phyloP scores from a whole-genome alignment of 345 rosid species.

The Aurinia saxatilis region DNA sequence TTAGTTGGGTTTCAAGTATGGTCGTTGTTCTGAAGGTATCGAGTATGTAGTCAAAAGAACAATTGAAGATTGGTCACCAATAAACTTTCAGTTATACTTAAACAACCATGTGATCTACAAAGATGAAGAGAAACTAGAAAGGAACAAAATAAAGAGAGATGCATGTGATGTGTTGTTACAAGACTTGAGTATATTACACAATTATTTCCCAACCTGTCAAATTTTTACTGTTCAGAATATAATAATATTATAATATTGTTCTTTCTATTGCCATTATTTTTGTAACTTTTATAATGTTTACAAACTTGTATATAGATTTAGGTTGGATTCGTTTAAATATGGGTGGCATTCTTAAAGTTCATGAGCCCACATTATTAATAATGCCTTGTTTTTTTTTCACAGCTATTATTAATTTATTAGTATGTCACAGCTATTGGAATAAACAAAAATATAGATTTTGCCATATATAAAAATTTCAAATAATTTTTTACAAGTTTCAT shows the following conservation, averaged over 20 bases:
- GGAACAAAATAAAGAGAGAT: conserved; percentile 5
- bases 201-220: conserved; percentile 24
- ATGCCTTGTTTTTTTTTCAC: not conserved
- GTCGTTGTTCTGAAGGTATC: no score
- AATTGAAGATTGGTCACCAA: not conserved
- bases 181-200: conserved; percentile 7
- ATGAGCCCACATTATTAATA: conserved; percentile 15
- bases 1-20: no score
- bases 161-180: conserved; percentile 30
- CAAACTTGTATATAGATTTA: conserved; percentile 1
- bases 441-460: no score
- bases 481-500: no score
- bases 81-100: not conserved
- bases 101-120: conserved; percentile 3
- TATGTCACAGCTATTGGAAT: not conserved
- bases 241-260: not conserved
- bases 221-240: conserved; percentile 16
- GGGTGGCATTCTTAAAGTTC: conserved; percentile 14
- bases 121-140: conserved; percentile 5
- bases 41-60: not conserved
- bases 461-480: no score
- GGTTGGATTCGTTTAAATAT: conserved; percentile 6
- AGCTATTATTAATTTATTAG: not conserved
- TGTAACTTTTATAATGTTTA: not conserved
- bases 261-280: not conserved